Percentiles rank a stretch among this genome's conserved stretches.
These are phyloP conservation scores for Candida gorgasii DNA, from an alignment of 805 yeast genomes.

Conservation along the genomic window DNA sequence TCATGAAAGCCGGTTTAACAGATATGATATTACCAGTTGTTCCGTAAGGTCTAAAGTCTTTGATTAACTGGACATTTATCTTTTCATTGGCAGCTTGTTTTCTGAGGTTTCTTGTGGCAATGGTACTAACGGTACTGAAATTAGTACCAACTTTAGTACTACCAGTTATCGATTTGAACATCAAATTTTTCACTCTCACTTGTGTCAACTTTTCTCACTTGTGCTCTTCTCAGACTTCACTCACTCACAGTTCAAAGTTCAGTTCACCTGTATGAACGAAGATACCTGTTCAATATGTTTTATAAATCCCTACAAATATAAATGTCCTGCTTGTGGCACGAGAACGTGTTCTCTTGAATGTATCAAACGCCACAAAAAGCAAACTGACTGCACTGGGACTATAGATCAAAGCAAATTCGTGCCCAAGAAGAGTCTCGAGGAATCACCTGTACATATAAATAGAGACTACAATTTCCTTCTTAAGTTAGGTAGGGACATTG, in stretches of 20 bases:
- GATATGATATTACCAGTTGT: slow-evolving; percentile 68
- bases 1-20: slow-evolving; percentile 81
- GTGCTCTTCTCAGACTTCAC: too few relatives aligned
- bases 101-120: background rate
- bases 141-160: too few relatives aligned
- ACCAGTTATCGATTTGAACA: background rate
- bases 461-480: slow-evolving; percentile 81
- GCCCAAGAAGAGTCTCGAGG: slow-evolving; percentile 43
- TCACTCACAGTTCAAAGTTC: too few relatives aligned
- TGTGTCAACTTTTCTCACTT: too few relatives aligned
- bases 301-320: slow-evolving; percentile 54
- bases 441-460: slow-evolving; percentile 54
- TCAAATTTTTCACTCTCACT: slow-evolving; percentile 9
- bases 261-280: slow-evolving; percentile 6
- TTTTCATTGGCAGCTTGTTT: slow-evolving; percentile 3
- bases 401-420: slow-evolving; percentile 63
- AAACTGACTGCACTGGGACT: slow-evolving; percentile 63
- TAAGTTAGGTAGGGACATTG: slow-evolving; percentile 57
- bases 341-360: slow-evolving; percentile 73
- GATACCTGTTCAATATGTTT: slow-evolving; percentile 36
- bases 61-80: slow-evolving; percentile 66
- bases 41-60: slow-evolving; percentile 65
- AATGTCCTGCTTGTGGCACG: slow-evolving; percentile 75
- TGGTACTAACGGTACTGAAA: background rate
- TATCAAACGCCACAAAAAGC: slow-evolving; percentile 66